Base-by-base conservation (phyloP, 148 eudicot genomes). In the Vaccinium darrowii region DNA sequence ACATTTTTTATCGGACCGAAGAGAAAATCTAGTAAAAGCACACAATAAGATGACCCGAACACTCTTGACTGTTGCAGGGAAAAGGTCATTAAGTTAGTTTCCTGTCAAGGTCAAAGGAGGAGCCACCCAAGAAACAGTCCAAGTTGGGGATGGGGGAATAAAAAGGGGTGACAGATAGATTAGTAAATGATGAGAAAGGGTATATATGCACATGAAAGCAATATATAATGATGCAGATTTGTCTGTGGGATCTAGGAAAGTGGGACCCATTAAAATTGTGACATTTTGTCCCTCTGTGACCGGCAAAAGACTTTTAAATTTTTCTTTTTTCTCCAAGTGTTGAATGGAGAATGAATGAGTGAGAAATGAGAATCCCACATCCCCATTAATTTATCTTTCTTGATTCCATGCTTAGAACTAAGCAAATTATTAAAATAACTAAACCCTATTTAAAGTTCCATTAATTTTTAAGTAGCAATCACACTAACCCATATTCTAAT, bases 201-300 rank as follows among this genome's bases (percentile, higher is more conserved):
- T 43, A 43, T 23, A 63, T 23, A 25, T n/a, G 73, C 73, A 67
- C 25, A 67, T 67, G 73, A 67, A 67, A 67, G 33, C 73, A 67
- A 67, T 23, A 67, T 67, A 4, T n/a, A 67, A 19, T 67, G 73
- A 67, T 67, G 73, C 27, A 74, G 78, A 74, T 74, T 36, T 74
- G 50, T 36, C 51, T 43, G 6, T 36, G 51, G 78, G 78, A 76
- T 76, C 54, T 49, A 7, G 54, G 79, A 11, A 49, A 76, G 1
- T 47, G 54, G 79, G 56, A 49, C 79, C 54, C 54, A 1, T 47
- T 76, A 43, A 7, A 8, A 47, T 47, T 47, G 25, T 9, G 54
- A 19, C 9, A 19, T 3, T 76, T 76, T 76, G 79, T 76, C 79
- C 79, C 79, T 76, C 30, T 11, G 19, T 76, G 27, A 76, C 79